phyloP scores from a whole-genome alignment of 495 filamentous ascomycete genomes.

The Xylaria intraflava region DNA sequence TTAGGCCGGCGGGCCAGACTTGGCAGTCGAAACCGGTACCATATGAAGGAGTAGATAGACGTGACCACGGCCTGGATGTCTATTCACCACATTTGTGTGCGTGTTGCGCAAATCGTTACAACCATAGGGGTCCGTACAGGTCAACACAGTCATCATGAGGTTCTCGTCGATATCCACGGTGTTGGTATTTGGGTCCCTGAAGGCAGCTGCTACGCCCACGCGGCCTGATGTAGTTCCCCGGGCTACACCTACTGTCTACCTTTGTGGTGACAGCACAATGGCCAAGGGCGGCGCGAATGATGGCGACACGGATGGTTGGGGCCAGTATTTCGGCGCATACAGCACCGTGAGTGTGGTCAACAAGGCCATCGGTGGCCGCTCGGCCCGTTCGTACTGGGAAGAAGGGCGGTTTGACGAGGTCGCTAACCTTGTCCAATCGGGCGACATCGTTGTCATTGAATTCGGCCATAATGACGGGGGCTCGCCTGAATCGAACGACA shows the following conservation, averaged over 20 bases:
- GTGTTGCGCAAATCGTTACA: no score
- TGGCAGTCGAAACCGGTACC: neutral
- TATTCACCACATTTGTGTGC: neutral
- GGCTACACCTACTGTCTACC: slow-evolving; percentile 32
- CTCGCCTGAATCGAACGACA: slow-evolving; percentile 29
- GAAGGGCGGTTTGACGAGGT: slow-evolving; percentile 39
- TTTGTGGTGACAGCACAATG: slow-evolving; percentile 53
- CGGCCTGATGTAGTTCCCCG: neutral
- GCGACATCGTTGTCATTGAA: slow-evolving; percentile 46
- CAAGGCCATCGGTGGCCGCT: slow-evolving; percentile 39
- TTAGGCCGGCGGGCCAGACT: slow-evolving; percentile 1
- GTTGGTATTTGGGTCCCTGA: neutral
- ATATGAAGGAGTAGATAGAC: neutral
- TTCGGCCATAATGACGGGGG: slow-evolving; percentile 45
- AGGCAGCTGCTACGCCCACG: neutral
- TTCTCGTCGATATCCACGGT: neutral
- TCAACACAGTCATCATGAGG: slow-evolving; percentile 2
- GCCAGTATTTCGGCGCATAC: slow-evolving; percentile 29
- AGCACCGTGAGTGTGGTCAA: slow-evolving; percentile 32
- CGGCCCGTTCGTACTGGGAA: slow-evolving; percentile 38
- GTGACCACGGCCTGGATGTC: neutral
- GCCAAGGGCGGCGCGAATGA: slow-evolving; percentile 36
- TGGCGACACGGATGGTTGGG: slow-evolving; percentile 31
- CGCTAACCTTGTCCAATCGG: slow-evolving; percentile 26
- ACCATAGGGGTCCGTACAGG: no score